Evolutionary conservation across 345 rosid genomes (phyloP).

Genomic region (Syzygium jambos): DNA sequence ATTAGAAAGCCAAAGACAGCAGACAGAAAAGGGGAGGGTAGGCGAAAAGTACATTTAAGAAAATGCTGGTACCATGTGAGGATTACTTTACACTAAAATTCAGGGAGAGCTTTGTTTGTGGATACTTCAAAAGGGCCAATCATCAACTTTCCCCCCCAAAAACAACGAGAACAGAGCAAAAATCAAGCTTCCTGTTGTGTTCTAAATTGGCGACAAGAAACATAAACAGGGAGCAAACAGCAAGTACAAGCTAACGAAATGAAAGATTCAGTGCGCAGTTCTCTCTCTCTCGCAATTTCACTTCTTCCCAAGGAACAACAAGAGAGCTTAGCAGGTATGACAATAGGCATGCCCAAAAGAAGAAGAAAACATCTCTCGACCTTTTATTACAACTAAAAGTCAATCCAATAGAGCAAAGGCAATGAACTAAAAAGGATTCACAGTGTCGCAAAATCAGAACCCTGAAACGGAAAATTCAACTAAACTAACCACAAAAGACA

Average conservation of each 20-base stretch:
- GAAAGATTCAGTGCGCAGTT: neutral
- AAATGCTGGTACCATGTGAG: neutral
- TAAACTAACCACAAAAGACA: neutral
- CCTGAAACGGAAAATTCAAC: neutral
- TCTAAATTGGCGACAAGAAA: neutral
- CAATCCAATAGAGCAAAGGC: neutral
- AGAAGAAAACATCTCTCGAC: neutral
- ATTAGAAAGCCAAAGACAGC: neutral
- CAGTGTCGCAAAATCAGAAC: constrained; percentile 8
- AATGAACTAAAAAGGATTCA: neutral
- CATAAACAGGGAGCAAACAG: neutral
- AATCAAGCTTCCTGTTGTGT: neutral
- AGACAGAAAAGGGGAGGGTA: neutral
- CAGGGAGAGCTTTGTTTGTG: neutral
- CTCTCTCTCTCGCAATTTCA: neutral
- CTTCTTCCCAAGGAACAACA: neutral
- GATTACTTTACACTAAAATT: neutral
- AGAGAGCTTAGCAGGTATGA: neutral
- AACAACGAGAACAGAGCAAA: neutral
- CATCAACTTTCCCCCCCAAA: neutral
- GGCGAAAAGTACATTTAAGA: neutral
- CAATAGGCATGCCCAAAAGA: neutral
- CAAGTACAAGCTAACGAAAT: neutral
- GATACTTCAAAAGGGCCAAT: neutral
- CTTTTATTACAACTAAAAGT: neutral